These are phyloP conservation scores for Neurospora sp. DNA, from an alignment of 495 filamentous ascomycete genomes.

Conservation along the genomic window DNA sequence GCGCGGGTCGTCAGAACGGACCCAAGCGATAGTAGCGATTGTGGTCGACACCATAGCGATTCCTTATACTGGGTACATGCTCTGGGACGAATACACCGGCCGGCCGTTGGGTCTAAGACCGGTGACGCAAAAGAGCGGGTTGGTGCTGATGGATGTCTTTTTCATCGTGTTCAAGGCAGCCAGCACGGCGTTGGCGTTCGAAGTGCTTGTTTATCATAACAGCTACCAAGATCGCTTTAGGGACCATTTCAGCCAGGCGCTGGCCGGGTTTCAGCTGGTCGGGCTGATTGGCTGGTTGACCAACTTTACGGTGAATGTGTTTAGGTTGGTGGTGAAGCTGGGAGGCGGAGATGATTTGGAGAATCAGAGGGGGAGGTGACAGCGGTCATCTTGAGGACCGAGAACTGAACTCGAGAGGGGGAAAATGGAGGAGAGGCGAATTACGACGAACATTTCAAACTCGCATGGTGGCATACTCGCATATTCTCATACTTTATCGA, in stretches of 20 bases:
- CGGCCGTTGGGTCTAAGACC: constrained; percentile 83
- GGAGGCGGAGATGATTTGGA: constrained; percentile 39
- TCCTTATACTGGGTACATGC: constrained; percentile 85
- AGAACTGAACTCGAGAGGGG: too few species aligned
- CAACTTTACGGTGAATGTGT: constrained; percentile 81
- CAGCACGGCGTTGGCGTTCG: constrained; percentile 82
- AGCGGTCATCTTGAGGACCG: neutral
- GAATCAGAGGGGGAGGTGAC: neutral
- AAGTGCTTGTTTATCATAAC: constrained; percentile 61
- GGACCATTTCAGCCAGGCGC: constrained; percentile 60
- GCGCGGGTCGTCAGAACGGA: constrained; percentile 38
- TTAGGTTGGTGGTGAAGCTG: constrained; percentile 71
- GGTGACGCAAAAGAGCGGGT: constrained; percentile 70
- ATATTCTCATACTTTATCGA: neutral
- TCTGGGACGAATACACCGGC: constrained; percentile 89
- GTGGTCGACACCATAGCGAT: constrained; percentile 82
- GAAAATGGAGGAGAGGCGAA: neutral
- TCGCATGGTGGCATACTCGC: neutral
- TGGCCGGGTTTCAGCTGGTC: constrained; percentile 72
- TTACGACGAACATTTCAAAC: neutral
- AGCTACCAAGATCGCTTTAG: constrained; percentile 35
- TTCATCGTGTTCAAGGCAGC: constrained; percentile 96
- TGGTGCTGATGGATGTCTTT: constrained; percentile 83
- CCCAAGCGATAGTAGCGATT: constrained; percentile 82
- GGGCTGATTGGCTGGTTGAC: constrained; percentile 80